A percentile compares a stretch with the other conserved stretches of the same genome.
These are phyloP conservation scores for Colletotrichum spaethianum DNA, from an alignment of 2,329 filamentous ascomycete species.

Conservation along the genomic window DNA sequence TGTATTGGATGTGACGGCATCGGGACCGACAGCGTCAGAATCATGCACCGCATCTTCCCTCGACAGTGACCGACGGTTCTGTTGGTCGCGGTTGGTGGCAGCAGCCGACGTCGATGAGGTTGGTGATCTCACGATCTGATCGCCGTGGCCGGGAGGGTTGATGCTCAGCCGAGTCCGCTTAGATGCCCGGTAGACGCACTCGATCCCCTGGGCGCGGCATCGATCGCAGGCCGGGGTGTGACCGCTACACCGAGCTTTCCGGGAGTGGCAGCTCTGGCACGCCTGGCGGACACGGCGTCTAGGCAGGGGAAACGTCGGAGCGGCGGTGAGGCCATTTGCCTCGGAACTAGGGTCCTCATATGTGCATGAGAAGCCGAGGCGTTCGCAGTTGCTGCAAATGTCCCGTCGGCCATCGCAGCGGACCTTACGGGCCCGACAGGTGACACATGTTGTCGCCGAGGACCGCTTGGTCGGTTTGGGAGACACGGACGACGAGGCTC, in stretches of 20 bases:
- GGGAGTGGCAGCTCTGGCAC: constrained; percentile 70
- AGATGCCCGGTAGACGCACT: constrained; percentile 68
- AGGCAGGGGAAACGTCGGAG: constrained; percentile 53
- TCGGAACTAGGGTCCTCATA: constrained; percentile 65
- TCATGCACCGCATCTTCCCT: constrained; percentile 35
- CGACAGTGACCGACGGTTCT: constrained; percentile 25
- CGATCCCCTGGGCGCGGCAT: constrained; percentile 66
- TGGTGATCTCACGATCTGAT: constrained; percentile 26
- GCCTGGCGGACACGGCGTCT: constrained; percentile 69
- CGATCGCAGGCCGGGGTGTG: constrained; percentile 68
- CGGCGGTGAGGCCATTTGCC: constrained; percentile 55
- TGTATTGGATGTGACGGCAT: constrained; percentile 51
- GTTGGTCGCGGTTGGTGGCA: constrained; percentile 23
- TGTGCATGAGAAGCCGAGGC: constrained; percentile 70
- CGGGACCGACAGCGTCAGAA: constrained; percentile 42
- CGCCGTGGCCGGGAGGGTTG: constrained; percentile 24
- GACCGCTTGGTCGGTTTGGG: constrained; percentile 54
- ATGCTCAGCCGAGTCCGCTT: constrained; percentile 52
- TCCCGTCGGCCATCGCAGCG: constrained; percentile 69
- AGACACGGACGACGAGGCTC: constrained; percentile 38
- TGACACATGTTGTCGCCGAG: constrained; percentile 66
- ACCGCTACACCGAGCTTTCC: constrained; percentile 72
- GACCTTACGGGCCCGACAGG: constrained; percentile 70
- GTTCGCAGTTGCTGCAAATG: constrained; percentile 71
- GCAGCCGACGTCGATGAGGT: constrained; percentile 27